These are phyloP conservation scores for Penicillium sp. DNA, from an alignment of 2,329 filamentous ascomycete species.

Conservation along the genomic window DNA sequence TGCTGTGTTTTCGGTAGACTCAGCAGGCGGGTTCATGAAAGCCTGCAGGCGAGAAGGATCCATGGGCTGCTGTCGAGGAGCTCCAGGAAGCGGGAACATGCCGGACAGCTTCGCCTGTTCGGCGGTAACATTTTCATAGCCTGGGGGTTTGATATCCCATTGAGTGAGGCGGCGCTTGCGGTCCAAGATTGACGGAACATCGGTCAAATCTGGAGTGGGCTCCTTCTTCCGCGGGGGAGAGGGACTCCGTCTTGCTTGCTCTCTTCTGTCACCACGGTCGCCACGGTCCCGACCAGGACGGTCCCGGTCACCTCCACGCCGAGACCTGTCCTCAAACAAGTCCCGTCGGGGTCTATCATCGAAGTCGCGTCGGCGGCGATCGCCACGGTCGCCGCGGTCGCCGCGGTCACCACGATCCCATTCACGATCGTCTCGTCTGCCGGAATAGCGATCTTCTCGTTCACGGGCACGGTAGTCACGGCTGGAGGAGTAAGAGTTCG, in stretches of 20 bases:
- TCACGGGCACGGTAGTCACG: slow-evolving; percentile 91
- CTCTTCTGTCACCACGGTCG: slow-evolving; percentile 50
- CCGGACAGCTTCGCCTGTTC: slow-evolving; percentile 96
- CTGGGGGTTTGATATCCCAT: slow-evolving; percentile 98
- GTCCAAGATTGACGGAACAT: slow-evolving; percentile 78
- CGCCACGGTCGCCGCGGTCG: slow-evolving; percentile 58
- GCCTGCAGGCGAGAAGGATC: slow-evolving; percentile 92
- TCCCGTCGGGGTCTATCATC: slow-evolving; percentile 65
- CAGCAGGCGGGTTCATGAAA: slow-evolving; percentile 88
- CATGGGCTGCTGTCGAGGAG: slow-evolving; percentile 92
- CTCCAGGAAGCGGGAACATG: slow-evolving; percentile 95
- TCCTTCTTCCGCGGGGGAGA: slow-evolving; percentile 88
- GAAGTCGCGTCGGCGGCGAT: slow-evolving; percentile 61
- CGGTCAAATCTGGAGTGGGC: slow-evolving; percentile 91
- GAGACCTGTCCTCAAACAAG: slow-evolving; percentile 65
- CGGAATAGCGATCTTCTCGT: slow-evolving; percentile 87
- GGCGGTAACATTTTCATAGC: slow-evolving; percentile 96
- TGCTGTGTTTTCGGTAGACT: slow-evolving; percentile 68
- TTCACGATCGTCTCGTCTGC: slow-evolving; percentile 72
- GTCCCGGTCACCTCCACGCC: slow-evolving; percentile 44
- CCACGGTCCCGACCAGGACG: slow-evolving; percentile 43
- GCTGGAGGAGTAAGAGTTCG: slow-evolving; percentile 89
- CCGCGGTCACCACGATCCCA: slow-evolving; percentile 55
- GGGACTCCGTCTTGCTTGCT: slow-evolving; percentile 70
- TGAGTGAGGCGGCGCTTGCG: slow-evolving; percentile 93